Conservation (phyloP, 2,329 filamentous ascomycete genomes). For the Fusarium secorum region DNA sequence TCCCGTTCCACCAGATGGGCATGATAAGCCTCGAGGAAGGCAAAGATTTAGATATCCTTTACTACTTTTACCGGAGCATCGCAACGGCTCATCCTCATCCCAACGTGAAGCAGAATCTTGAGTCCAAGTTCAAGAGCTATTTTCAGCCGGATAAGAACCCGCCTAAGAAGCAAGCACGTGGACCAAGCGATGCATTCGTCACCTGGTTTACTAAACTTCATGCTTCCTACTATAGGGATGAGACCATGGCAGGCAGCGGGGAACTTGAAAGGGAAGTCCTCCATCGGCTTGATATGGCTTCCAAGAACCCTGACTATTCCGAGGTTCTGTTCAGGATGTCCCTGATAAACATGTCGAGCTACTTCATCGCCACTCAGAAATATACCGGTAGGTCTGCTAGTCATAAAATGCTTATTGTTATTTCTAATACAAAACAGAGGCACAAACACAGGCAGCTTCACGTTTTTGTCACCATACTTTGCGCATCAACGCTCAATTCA, state of each 20-base stretch:
- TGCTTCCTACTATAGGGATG: slow-evolving; percentile 81
- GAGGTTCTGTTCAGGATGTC: slow-evolving; percentile 78
- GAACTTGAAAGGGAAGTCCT: slow-evolving; percentile 89
- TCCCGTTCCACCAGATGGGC: slow-evolving; percentile 88
- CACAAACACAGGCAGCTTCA: slow-evolving; percentile 55
- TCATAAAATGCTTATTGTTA: background rate
- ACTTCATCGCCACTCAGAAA: slow-evolving; percentile 67
- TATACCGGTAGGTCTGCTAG: slow-evolving; percentile 45
- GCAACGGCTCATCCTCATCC: slow-evolving; percentile 78
- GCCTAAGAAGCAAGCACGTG: slow-evolving; percentile 44
- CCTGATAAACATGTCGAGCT: slow-evolving; percentile 85
- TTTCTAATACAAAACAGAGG: slow-evolving; percentile 47
- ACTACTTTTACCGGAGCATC: slow-evolving; percentile 87
- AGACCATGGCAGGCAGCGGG: slow-evolving; percentile 75
- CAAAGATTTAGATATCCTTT: slow-evolving; percentile 84
- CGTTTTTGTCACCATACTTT: slow-evolving; percentile 71
- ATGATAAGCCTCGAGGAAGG: slow-evolving; percentile 81
- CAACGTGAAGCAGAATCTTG: slow-evolving; percentile 77
- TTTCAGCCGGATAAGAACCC: slow-evolving; percentile 48
- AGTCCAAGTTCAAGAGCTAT: slow-evolving; percentile 75
- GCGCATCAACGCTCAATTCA: slow-evolving; percentile 79
- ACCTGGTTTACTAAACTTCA: slow-evolving; percentile 89
- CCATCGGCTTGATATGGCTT: slow-evolving; percentile 74
- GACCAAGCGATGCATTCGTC: slow-evolving; percentile 68
- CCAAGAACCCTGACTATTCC: slow-evolving; percentile 73